These are phyloP conservation scores for Paraglomus occultum DNA, from an alignment of 192 early-diverging fungal genomes.

Conservation along the genomic window DNA sequence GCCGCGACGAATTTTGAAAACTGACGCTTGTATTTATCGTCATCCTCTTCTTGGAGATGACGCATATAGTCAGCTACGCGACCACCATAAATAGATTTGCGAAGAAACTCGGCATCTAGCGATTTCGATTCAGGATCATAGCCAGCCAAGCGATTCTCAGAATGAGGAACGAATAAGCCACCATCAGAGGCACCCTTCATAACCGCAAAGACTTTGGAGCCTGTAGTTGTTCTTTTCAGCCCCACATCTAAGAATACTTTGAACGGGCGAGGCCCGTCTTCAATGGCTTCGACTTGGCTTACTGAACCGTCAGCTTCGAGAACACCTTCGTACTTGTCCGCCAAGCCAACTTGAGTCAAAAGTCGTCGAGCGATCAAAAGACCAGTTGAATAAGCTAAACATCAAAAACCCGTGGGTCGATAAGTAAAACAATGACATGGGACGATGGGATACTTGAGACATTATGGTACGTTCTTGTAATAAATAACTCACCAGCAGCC, in stretches of 20 bases:
- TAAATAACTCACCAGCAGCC: slow-evolving; percentile 70
- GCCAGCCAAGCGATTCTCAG: slow-evolving; percentile 96
- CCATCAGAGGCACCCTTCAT: slow-evolving; percentile 99
- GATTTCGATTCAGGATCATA: slow-evolving; percentile 84
- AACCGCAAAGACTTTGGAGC: slow-evolving; percentile 95
- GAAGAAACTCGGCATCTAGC: slow-evolving; percentile 89
- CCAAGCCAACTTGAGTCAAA: slow-evolving; percentile 91
- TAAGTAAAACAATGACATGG: not conserved
- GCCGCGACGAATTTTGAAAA: slow-evolving; percentile 91
- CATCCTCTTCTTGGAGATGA: slow-evolving; percentile 97
- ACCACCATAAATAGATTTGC: slow-evolving; percentile 96
- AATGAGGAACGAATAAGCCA: slow-evolving; percentile 96
- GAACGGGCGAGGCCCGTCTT: slow-evolving; percentile 96
- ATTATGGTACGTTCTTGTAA: too few relatives aligned
- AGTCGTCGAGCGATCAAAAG: slow-evolving; percentile 95
- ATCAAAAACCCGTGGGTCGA: slow-evolving; percentile 26
- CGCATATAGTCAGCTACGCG: slow-evolving; percentile 99
- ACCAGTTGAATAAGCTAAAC: slow-evolving; percentile 93
- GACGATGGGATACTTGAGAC: too few relatives aligned
- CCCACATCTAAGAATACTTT: slow-evolving; percentile 97
- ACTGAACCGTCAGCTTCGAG: slow-evolving; percentile 85
- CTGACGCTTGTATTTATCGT: slow-evolving; percentile 95
- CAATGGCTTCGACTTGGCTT: slow-evolving; percentile 82
- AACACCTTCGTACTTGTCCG: slow-evolving; percentile 96
- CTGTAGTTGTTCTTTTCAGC: slow-evolving; percentile 96